These are phyloP conservation scores for Podosphaera fusca DNA, from an alignment of 2,329 filamentous ascomycete genomes.

Conservation along the genomic window DNA sequence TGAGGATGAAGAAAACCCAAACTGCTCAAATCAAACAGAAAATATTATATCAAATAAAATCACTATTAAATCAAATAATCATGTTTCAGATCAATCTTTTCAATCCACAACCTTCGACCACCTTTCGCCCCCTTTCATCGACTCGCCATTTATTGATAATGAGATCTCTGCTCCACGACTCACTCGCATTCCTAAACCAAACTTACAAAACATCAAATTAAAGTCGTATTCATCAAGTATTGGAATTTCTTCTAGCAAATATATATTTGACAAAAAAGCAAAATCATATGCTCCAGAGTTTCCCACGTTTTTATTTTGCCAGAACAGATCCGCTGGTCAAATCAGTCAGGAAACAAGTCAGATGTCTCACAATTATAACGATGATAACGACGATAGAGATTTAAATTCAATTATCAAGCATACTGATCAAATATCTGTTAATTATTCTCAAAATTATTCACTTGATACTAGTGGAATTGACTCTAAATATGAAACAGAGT, in stretches of 20 bases:
- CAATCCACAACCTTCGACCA: neutral
- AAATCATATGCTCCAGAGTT: neutral
- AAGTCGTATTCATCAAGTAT: neutral
- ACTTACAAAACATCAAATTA: neutral
- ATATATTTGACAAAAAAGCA: neutral
- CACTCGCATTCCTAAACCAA: neutral
- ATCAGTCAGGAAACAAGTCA: neutral
- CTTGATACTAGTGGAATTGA: neutral
- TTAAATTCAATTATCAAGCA: too few relatives aligned
- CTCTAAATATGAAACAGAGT: neutral
- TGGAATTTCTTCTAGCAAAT: neutral
- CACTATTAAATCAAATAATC: neutral
- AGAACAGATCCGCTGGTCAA: neutral
- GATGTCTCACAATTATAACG: too few relatives aligned
- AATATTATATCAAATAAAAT: neutral
- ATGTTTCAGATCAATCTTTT: too few relatives aligned
- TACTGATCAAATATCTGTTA: too few relatives aligned
- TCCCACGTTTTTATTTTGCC: neutral
- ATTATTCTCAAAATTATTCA: too few relatives aligned
- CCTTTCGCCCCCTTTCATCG: neutral
- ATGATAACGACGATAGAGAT: too few relatives aligned
- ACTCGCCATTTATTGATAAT: neutral
- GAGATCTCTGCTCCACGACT: neutral
- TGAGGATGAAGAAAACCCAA: neutral
- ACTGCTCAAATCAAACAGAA: neutral